Base-by-base conservation (phyloP, 1,284 basidiomycete genomes). In the Mycosarcoma maydis region DNA sequence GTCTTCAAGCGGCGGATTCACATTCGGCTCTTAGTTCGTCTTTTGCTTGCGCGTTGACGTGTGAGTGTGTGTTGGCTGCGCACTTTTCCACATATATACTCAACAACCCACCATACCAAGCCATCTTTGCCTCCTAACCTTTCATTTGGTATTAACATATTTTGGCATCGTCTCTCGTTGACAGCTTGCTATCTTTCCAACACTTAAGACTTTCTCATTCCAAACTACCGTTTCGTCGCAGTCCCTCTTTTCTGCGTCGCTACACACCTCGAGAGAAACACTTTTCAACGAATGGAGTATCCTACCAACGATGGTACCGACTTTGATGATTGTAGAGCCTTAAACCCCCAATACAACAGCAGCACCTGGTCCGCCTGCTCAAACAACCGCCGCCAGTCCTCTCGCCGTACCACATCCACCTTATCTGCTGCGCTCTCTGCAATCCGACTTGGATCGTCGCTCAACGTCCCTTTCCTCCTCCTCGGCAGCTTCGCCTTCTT, bases 241-340 rank as follows among this genome's bases (percentile, higher is more conserved):
- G 23, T 20, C 29, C 14, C 32, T 6, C 16, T n/a, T 9, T 37
- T 26, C 23, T 16, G 54, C 49, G 54, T 45, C 42, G 19, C 22
- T 38, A 7, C 17, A 6, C 27, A 37, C 23, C 37, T 44, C 20
- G 20, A 50, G 36, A 30, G n/a, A 23, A 42, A 17, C 14, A 19
- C 46, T 17, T 38, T 47, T 24, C 55, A 66, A 58, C 66, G 54
- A 54, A 69, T 69, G 66, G 66, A 69, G 66, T 44, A 24, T 44
- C 55, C 51, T 47, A 22, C 54, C 43, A 64, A 64, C 14, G 66
- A 69, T 64, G 59, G 66, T 38, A 50, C 66, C 30, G 66, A 69
- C 40, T 38, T 64, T 32, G 66, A 69, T 62, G 59, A 51, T 69
- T 69, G 66, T 69, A 69, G 59, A 59, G 55, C 59, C 59, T 69